These are phyloP conservation scores for Bjerkandera adusta DNA, from an alignment of 1,284 basidiomycete genomes.

Conservation along the genomic window DNA sequence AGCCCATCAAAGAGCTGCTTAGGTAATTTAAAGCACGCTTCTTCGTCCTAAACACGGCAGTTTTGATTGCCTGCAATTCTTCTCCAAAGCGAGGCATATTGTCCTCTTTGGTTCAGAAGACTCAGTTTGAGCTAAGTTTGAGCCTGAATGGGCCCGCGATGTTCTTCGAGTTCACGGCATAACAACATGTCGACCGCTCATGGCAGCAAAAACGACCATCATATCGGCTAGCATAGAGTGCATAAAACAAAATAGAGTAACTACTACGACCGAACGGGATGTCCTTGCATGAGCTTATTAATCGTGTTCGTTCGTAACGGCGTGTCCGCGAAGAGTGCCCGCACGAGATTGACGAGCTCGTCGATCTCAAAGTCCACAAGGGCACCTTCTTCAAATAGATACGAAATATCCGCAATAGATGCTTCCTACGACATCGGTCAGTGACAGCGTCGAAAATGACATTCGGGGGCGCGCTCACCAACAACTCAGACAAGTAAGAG, in stretches of 20 bases:
- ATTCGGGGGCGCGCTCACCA: slow-evolving; percentile 50
- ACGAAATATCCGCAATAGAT: slow-evolving; percentile 91
- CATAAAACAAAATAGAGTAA: not conserved
- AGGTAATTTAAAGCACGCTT: too few species aligned
- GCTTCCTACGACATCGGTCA: slow-evolving; percentile 58
- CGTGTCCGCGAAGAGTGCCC: slow-evolving; percentile 92
- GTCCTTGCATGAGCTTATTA: slow-evolving; percentile 63
- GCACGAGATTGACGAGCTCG: slow-evolving; percentile 81
- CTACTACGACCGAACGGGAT: slow-evolving; percentile 35
- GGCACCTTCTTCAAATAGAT: slow-evolving; percentile 89
- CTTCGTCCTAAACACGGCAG: too few species aligned
- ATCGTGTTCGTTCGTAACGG: slow-evolving; percentile 78
- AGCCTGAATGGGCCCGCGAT: too few species aligned
- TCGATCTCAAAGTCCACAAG: slow-evolving; percentile 88
- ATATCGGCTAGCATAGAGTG: too few species aligned
- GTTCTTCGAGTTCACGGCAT: too few species aligned
- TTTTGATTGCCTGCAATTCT: too few species aligned
- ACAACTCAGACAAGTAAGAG: slow-evolving; percentile 86
- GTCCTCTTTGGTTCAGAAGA: too few species aligned
- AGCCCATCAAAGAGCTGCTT: too few species aligned
- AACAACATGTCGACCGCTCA: too few species aligned
- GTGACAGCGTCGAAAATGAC: slow-evolving; percentile 28
- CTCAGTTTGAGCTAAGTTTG: too few species aligned
- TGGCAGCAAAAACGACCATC: too few species aligned
- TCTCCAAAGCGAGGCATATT: too few species aligned